Percentiles rank a stretch among this genome's conserved stretches.
phyloP scores from a whole-genome alignment of 108 stramenopile genomes.

The Hondaea fermentalgiana region DNA sequence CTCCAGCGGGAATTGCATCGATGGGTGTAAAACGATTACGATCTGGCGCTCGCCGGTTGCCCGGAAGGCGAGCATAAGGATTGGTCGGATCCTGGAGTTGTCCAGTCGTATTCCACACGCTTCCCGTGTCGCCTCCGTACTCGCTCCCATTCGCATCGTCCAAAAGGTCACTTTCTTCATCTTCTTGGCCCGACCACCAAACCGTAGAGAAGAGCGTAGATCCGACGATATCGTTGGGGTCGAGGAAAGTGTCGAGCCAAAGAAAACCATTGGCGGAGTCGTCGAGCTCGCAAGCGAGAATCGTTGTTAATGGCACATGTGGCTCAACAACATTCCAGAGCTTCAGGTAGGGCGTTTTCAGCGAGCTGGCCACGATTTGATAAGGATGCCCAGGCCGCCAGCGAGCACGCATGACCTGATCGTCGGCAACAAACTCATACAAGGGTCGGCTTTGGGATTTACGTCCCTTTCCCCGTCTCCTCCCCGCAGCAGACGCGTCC shows the following conservation, averaged over 20 bases:
- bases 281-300: neutral
- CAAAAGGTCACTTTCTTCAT: neutral
- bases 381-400: constrained; percentile 9
- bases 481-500: neutral
- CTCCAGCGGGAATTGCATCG: too few species aligned
- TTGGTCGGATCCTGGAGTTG: too few species aligned
- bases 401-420: neutral
- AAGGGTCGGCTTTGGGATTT: neutral
- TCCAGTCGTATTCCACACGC: too few species aligned
- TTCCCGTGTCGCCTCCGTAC: too few species aligned
- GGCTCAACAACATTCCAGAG: neutral
- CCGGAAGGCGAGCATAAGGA: too few species aligned
- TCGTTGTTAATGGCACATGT: neutral
- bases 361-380: neutral
- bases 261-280: neutral
- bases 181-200: neutral
- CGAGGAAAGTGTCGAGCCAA: neutral
- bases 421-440: neutral
- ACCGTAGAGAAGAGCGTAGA: neutral
- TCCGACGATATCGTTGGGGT: neutral
- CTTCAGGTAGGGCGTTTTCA: neutral
- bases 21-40: too few species aligned
- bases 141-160: neutral
- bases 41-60: too few species aligned
- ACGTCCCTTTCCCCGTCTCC: neutral